A percentile compares a stretch with the other conserved stretches of the same genome.
Evolutionary conservation across 768 basidiomycete genomes (phyloP).

Genomic region (Amanita pseudoporphyria): DNA sequence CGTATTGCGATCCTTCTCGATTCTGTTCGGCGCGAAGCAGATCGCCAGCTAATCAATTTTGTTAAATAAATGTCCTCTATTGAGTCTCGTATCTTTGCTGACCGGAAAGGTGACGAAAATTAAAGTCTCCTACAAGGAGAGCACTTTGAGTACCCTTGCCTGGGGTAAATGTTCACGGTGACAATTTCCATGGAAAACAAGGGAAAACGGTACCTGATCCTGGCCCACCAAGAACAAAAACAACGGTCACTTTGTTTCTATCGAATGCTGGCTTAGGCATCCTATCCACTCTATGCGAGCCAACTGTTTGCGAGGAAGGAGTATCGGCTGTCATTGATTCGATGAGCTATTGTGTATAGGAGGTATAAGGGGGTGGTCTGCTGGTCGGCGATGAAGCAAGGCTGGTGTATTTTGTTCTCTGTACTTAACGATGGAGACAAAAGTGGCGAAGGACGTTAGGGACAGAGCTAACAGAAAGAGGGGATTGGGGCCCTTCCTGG

Average conservation of each 20-base stretch:
- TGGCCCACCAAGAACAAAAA: constrained; percentile 95
- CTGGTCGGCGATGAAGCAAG: constrained; percentile 47
- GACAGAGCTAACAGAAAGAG: constrained; percentile 49
- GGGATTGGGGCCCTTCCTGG: constrained; percentile 47
- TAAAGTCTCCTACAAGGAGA: constrained; percentile 72
- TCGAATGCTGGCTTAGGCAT: constrained; percentile 42
- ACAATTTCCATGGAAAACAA: not conserved
- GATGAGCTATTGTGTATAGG: constrained; percentile 35
- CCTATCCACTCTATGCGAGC: not conserved
- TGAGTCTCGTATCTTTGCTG: constrained; percentile 11
- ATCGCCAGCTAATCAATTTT: constrained; percentile 71
- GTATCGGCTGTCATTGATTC: not conserved
- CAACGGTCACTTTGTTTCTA: constrained; percentile 64
- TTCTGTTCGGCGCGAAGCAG: constrained; percentile 91
- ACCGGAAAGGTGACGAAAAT: constrained; percentile 94
- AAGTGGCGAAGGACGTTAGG: constrained; percentile 45
- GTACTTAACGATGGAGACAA: constrained; percentile 43
- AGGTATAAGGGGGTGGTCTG: constrained; percentile 58
- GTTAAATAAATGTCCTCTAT: not conserved
- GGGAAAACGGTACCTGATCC: constrained; percentile 63
- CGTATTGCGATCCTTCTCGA: constrained; percentile 75
- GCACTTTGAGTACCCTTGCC: constrained; percentile 96
- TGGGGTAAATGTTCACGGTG: constrained; percentile 18
- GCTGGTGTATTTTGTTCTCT: constrained; percentile 52
- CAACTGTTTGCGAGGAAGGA: not conserved